Percentiles rank a stretch among this genome's conserved stretches.
Conservation (phyloP, 768 basidiomycete species). For the Lactifluus subvellereus region DNA sequence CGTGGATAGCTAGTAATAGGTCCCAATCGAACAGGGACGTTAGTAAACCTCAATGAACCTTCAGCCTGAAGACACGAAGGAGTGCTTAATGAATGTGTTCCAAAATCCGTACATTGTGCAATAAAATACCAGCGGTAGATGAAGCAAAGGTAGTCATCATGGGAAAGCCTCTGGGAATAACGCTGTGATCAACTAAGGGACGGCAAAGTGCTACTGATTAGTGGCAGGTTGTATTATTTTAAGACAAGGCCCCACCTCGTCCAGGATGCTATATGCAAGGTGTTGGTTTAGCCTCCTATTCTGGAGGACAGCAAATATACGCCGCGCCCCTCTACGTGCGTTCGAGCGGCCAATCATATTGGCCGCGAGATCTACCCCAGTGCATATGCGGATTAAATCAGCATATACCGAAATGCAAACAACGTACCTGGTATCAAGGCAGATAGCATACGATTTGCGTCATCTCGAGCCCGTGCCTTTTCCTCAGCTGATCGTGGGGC, state of each 20-base stretch:
- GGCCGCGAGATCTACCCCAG: constrained; percentile 72
- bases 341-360: constrained; percentile 99
- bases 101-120: background rate
- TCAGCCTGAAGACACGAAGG: background rate
- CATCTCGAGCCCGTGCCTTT: constrained; percentile 71
- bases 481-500: constrained; percentile 74
- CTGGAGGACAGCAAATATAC: constrained; percentile 91
- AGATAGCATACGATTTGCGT: constrained; percentile 86
- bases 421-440: constrained; percentile 80
- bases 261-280: constrained; percentile 79
- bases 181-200: constrained; percentile 48
- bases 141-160: background rate
- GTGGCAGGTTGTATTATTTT: background rate
- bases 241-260: constrained; percentile 58
- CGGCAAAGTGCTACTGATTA: background rate
- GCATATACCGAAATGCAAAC: background rate
- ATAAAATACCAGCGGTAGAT: background rate
- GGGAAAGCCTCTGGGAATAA: constrained; percentile 50
- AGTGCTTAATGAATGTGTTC: background rate
- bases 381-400: background rate
- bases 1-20: constrained; percentile 1
- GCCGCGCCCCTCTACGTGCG: constrained; percentile 84
- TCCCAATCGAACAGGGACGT: background rate
- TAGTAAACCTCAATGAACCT: background rate
- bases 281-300: constrained; percentile 94